Evolutionary conservation across 352 stramenopile genomes (phyloP), one percentile per base, ranked within the genome.

Genomic region (Thalassiosira delicatula): DNA sequence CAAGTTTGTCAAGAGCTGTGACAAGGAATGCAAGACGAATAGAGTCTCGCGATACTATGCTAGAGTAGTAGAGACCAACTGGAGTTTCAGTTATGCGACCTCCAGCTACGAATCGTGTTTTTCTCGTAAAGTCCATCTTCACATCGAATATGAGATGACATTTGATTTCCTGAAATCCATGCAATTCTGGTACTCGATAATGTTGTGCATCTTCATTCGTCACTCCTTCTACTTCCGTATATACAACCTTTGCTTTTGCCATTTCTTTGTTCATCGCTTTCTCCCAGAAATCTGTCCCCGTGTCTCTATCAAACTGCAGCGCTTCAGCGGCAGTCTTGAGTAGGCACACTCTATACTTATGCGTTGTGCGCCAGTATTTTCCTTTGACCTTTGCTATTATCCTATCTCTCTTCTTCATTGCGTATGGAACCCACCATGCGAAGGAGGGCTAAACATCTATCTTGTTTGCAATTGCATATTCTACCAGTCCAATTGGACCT

Each of bases 101-200:
- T 0, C 54, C 66, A 1, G 75, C 77, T 0, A 90, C 82, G 40
- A 86, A 80, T 14, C 76, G 44, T 17, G 87, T 81, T 44, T 92
- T 92, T 0, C 81, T 25, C 0, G 62, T 74, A 9, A 91, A 86
- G 23, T 81, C 70, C 30, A 91, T 68, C 40, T 92, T 92, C 0
- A 90, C 33, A 63, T 91, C 74, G 40, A 91, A 92, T 0, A 92
- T 68, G 21, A 88, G n/a, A n/a, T n/a, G n/a, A n/a, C n/a, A n/a
- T n/a, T 81, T 35, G 90, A 89, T 85, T 7, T 81, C 23, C 25
- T 72, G 37, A 49, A 72, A 86, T 11, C 87, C 87, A 46, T 33
- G 66, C 5, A 79, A 44, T 17, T 27, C 27, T 56, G 54, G 21
- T 2, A 37, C 61, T 30, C 70, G 56, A 27, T 23, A 49, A 5